Evolutionary conservation across 768 basidiomycete genomes (phyloP).

Genomic region (Rhizopogon salebrosus): DNA sequence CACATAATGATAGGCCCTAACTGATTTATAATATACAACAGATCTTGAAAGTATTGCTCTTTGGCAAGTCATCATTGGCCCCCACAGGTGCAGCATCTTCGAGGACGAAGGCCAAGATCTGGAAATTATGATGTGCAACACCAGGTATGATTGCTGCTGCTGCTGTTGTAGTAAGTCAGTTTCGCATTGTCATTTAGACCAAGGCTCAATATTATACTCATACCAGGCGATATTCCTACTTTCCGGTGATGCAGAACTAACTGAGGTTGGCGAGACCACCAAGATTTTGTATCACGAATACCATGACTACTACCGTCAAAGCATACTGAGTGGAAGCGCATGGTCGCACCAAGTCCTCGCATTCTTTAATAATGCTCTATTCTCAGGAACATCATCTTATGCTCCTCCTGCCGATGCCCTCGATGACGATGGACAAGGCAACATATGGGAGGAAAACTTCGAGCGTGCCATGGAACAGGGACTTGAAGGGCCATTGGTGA

Average conservation of each 20-base stretch:
- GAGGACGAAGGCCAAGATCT: background rate
- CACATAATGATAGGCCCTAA: background rate
- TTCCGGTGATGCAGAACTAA: background rate
- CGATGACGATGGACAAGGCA: background rate
- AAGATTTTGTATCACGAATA: background rate
- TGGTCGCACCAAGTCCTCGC: background rate
- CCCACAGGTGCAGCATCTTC: background rate
- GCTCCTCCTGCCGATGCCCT: background rate
- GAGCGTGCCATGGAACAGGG: background rate
- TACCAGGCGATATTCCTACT: background rate
- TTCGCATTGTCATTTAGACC: background rate
- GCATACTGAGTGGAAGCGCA: background rate
- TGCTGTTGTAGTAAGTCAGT: background rate
- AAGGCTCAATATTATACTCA: background rate
- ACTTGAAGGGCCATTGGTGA: background rate
- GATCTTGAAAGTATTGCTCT: background rate
- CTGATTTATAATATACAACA: background rate
- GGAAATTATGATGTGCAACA: background rate
- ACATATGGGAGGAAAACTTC: background rate
- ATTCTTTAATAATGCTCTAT: constrained; percentile 1
- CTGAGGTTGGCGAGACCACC: background rate
- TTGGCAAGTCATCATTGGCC: background rate
- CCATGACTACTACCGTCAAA: background rate
- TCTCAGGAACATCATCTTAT: background rate
- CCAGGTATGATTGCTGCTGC: constrained; percentile 3